These are phyloP conservation scores for Xylaria flabelliformis DNA, from an alignment of 495 filamentous ascomycete genomes.

Conservation along the genomic window DNA sequence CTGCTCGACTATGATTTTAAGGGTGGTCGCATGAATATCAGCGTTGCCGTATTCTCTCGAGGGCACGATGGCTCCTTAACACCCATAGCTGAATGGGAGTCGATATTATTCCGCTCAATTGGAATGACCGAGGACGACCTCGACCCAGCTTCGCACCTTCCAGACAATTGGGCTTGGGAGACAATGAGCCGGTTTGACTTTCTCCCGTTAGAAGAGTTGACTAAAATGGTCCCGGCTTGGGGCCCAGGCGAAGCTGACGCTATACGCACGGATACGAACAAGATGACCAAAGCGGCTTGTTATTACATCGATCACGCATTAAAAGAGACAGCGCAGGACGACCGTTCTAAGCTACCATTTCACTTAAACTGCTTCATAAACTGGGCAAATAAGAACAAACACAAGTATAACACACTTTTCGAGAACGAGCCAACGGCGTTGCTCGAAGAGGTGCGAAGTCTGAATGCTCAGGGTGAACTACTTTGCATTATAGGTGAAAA, in stretches of 20 bases:
- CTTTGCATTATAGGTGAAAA: constrained; percentile 36
- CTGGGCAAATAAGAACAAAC: constrained; percentile 9
- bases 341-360: constrained; percentile 20
- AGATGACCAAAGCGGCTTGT: constrained; percentile 10
- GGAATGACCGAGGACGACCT: constrained; percentile 13
- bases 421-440: constrained; percentile 3
- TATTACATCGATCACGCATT: constrained; percentile 24
- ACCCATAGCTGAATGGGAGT: constrained; percentile 26
- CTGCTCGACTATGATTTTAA: constrained; percentile 8
- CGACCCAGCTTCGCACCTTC: constrained; percentile 16
- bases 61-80: neutral
- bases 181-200: constrained; percentile 16
- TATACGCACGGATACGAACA: neutral
- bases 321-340: constrained; percentile 14
- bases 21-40: constrained; percentile 16
- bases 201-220: neutral
- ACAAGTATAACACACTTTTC: constrained; percentile 12
- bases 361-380: constrained; percentile 16
- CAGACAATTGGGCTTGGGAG: constrained; percentile 22
- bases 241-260: neutral
- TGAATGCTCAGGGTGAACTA: constrained; percentile 26
- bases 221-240: neutral
- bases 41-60: constrained; percentile 18
- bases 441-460: constrained; percentile 3
- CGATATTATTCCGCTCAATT: constrained; percentile 13